These are phyloP conservation scores for Ophiostoma sp. DNA, from an alignment of 2,329 filamentous ascomycete species.

Conservation along the genomic window DNA sequence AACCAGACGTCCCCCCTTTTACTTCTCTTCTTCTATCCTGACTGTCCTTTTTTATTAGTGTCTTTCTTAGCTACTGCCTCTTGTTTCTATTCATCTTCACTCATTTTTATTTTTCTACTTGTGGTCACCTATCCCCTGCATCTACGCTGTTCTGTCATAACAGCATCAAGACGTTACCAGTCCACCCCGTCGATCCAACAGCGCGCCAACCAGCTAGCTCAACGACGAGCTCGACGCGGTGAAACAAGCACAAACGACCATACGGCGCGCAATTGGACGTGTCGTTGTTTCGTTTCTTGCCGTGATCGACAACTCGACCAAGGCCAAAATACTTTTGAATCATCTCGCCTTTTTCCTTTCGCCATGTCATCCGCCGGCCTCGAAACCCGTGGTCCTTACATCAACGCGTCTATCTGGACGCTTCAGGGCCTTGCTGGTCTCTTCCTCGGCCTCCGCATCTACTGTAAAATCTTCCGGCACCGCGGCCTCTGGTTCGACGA, in stretches of 20 bases:
- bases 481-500: slow-evolving; percentile 37
- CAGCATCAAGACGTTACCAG: neutral
- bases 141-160: neutral
- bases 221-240: neutral
- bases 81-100: neutral
- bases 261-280: neutral
- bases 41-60: neutral
- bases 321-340: neutral
- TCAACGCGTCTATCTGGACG: slow-evolving; percentile 32
- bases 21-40: neutral
- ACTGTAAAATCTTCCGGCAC: slow-evolving; percentile 32
- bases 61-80: neutral
- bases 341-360: neutral
- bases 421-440: slow-evolving; percentile 27
- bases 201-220: neutral
- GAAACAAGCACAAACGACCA: neutral
- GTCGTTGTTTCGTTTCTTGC: slow-evolving; percentile 7
- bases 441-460: slow-evolving; percentile 33
- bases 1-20: neutral
- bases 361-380: neutral
- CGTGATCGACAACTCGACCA: neutral
- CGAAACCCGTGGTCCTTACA: neutral
- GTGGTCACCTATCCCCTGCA: neutral
- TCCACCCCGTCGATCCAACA: neutral
- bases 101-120: neutral